Evolutionary conservation across 805 yeast species (phyloP).

Genomic region (Kuraishia hungarica): DNA sequence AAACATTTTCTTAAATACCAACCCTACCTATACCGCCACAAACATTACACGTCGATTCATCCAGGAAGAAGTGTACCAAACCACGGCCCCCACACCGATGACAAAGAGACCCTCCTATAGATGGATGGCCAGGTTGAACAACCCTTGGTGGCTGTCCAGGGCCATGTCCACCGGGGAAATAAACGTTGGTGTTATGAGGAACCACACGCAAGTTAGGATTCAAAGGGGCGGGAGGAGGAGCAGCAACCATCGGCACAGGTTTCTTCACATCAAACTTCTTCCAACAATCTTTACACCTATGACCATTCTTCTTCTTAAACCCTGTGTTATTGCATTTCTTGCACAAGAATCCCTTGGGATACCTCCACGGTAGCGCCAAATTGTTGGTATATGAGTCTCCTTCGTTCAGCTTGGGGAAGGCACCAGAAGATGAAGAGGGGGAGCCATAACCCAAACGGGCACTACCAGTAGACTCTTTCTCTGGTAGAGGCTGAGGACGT

Average conservation of each 20-base stretch:
- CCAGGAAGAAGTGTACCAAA: slow-evolving; percentile 41
- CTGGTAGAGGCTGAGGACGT: neutral
- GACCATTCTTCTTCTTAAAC: slow-evolving; percentile 47
- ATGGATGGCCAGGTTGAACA: slow-evolving; percentile 72
- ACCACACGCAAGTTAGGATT: slow-evolving; percentile 9
- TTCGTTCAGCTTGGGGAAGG: neutral
- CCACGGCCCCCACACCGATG: slow-evolving; percentile 69
- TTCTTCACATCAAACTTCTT: slow-evolving; percentile 36
- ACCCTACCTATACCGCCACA: slow-evolving; percentile 66
- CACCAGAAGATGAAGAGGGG: neutral
- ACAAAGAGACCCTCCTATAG: slow-evolving; percentile 66
- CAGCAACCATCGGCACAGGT: slow-evolving; percentile 5
- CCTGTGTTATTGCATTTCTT: slow-evolving; percentile 72
- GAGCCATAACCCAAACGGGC: neutral
- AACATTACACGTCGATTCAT: slow-evolving; percentile 51
- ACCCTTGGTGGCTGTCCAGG: slow-evolving; percentile 24
- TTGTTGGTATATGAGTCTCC: slow-evolving; percentile 36
- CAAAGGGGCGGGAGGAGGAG: slow-evolving; percentile 12
- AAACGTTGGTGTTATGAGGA: slow-evolving; percentile 1
- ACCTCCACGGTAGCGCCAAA: slow-evolving; percentile 50
- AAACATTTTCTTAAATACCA: neutral
- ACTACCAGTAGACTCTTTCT: too few relatives aligned
- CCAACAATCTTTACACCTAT: slow-evolving; percentile 66
- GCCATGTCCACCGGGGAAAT: neutral
- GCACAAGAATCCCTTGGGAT: slow-evolving; percentile 57